These are phyloP conservation scores for Wickerhamomyces rabaulensis DNA, from an alignment of 805 yeast species.

Conservation along the genomic window DNA sequence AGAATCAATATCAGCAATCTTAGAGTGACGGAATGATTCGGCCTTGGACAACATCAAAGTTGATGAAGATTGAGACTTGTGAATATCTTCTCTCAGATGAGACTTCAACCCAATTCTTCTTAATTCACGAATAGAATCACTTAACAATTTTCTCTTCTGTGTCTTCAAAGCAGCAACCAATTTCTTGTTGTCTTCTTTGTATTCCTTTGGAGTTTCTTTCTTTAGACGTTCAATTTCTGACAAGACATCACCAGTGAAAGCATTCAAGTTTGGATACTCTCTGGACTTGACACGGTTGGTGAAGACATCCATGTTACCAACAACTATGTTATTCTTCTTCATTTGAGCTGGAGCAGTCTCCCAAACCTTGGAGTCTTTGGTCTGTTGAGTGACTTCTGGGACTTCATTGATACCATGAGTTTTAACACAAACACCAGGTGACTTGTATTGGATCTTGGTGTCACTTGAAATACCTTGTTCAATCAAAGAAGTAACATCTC, in stretches of 20 bases:
- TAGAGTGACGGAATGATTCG: slow-evolving; percentile 35
- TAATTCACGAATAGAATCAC: slow-evolving; percentile 71
- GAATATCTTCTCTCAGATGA: slow-evolving; percentile 60
- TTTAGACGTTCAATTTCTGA: slow-evolving; percentile 58
- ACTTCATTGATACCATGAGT: slow-evolving; percentile 10
- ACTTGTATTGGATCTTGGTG: slow-evolving; percentile 11
- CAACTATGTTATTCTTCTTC: slow-evolving; percentile 43
- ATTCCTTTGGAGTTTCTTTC: slow-evolving; percentile 69
- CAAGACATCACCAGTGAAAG: slow-evolving; percentile 48
- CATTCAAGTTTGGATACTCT: slow-evolving; percentile 43
- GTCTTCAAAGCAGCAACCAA: slow-evolving; percentile 62
- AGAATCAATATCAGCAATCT: slow-evolving; percentile 40
- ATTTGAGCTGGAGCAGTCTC: slow-evolving; percentile 50
- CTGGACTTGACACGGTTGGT: slow-evolving; percentile 28
- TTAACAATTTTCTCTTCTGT: slow-evolving; percentile 75
- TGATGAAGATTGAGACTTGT: slow-evolving; percentile 54
- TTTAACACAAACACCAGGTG: slow-evolving; percentile 7
- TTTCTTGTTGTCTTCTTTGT: slow-evolving; percentile 73
- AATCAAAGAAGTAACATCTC: slow-evolving; percentile 47
- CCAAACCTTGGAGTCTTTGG: slow-evolving; percentile 42
- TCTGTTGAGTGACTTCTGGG: slow-evolving; percentile 4
- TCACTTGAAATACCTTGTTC: slow-evolving; percentile 50
- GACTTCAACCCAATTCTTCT: slow-evolving; percentile 72
- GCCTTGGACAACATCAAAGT: slow-evolving; percentile 56
- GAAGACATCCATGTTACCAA: slow-evolving; percentile 51